Percentiles rank a stretch among this genome's conserved stretches.
phyloP scores from a whole-genome alignment of 148 eudicot genomes.

The Cornus kousa region DNA sequence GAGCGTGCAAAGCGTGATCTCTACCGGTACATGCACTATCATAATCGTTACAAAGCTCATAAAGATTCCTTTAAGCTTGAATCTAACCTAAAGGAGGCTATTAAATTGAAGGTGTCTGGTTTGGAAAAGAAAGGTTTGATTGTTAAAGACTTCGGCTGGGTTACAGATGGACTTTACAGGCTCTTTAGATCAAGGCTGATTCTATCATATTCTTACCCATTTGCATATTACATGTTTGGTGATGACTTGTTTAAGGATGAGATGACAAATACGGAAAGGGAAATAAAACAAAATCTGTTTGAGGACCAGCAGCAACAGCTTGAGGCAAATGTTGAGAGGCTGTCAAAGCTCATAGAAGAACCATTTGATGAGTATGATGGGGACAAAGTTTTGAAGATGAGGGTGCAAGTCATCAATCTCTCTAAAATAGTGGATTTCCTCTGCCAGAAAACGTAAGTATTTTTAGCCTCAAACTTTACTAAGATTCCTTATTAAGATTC shows the following conservation, averaged over 20 bases:
- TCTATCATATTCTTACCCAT: slow-evolving; percentile 71
- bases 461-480: not conserved
- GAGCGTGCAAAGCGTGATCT: slow-evolving; percentile 54
- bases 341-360: slow-evolving; percentile 60
- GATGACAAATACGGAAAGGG: slow-evolving; percentile 46
- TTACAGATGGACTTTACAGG: slow-evolving; percentile 58
- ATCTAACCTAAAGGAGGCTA: slow-evolving; percentile 42
- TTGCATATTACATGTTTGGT: slow-evolving; percentile 83
- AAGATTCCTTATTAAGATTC: not conserved
- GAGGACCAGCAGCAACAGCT: slow-evolving; percentile 88
- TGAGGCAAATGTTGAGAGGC: slow-evolving; percentile 68
- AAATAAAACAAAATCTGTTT: slow-evolving; percentile 60
- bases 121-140: slow-evolving; percentile 37
- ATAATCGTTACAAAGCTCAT: slow-evolving; percentile 70
- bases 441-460: slow-evolving; percentile 71
- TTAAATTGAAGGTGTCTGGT: slow-evolving; percentile 38
- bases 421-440: slow-evolving; percentile 42
- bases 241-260: slow-evolving; percentile 59
- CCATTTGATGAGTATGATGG: slow-evolving; percentile 41
- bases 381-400: slow-evolving; percentile 38
- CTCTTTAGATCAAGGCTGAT: slow-evolving; percentile 70
- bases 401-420: slow-evolving; percentile 51
- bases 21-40: slow-evolving; percentile 65
- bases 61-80: slow-evolving; percentile 69
- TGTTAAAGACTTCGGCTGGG: slow-evolving; percentile 61